phyloP scores from a whole-genome alignment of 2,329 filamentous ascomycete species.

The Aspergillus sp. region DNA sequence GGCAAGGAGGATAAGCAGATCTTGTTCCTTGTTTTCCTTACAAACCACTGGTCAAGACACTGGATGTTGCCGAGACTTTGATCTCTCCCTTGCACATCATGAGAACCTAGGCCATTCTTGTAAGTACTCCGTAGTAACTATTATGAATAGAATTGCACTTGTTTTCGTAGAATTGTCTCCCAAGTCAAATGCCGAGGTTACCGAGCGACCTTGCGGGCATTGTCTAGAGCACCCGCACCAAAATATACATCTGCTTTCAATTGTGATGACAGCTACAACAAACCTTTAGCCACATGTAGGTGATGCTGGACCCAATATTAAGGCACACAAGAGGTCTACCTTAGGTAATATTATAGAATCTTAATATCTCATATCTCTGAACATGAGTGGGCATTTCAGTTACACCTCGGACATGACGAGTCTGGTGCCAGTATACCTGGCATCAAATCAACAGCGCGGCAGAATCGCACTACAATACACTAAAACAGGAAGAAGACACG shows the following conservation, averaged over 20 bases:
- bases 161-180: background rate
- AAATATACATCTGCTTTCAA: background rate
- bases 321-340: too few relatives aligned
- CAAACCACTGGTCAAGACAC: conserved; percentile 1
- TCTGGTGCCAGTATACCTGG: background rate
- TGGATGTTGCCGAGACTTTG: background rate
- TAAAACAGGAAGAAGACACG: background rate
- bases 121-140: background rate
- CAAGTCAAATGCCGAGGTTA: background rate
- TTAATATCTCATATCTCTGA: background rate
- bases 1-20: conserved; percentile 1
- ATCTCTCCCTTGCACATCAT: background rate
- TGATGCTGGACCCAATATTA: too few relatives aligned
- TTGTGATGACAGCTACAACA: background rate
- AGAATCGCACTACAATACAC: background rate
- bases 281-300: background rate
- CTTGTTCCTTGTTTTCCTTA: conserved; percentile 1
- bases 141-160: background rate
- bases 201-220: background rate
- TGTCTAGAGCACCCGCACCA: too few relatives aligned
- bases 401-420: background rate
- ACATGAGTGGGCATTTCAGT: background rate
- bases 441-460: background rate
- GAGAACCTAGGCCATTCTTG: background rate
- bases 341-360: too few relatives aligned